Conservation (phyloP, 2,329 filamentous ascomycete genomes). For the Cladophialophora exuberans region DNA sequence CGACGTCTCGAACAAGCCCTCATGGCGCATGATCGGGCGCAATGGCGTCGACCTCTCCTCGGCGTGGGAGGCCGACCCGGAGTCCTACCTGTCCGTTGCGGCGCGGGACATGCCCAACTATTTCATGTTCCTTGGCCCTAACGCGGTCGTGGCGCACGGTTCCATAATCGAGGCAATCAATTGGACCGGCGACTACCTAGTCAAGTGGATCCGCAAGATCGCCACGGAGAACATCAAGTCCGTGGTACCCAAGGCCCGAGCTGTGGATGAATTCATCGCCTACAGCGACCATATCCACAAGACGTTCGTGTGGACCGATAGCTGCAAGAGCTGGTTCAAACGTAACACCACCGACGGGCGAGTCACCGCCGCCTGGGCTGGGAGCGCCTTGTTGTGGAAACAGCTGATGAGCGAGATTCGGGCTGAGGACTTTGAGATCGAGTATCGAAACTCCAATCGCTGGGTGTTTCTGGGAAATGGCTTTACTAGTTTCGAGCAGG, state of each 20-base stretch:
- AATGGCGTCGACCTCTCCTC: constrained; percentile 34
- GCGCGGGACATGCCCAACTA: constrained; percentile 39
- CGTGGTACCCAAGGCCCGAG: constrained; percentile 34
- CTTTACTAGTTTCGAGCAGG: constrained; percentile 41
- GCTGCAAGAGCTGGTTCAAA: constrained; percentile 28
- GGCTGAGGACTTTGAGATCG: constrained; percentile 54
- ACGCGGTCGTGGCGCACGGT: constrained; percentile 36
- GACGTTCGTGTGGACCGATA: constrained; percentile 33
- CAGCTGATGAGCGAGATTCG: constrained; percentile 31
- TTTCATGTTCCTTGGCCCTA: constrained; percentile 39
- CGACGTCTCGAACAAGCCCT: constrained; percentile 41
- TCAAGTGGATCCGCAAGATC: constrained; percentile 39
- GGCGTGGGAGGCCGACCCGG: constrained; percentile 35
- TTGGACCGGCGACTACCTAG: constrained; percentile 37
- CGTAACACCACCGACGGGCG: constrained; percentile 17
- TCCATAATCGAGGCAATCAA: constrained; percentile 32
- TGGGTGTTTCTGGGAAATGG: constrained; percentile 56
- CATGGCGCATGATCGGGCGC: constrained; percentile 40
- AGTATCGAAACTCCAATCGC: constrained; percentile 48
- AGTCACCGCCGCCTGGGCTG: constrained; percentile 24
- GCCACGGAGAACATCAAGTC: constrained; percentile 39
- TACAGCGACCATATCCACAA: constrained; percentile 41
- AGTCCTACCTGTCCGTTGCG: constrained; percentile 35
- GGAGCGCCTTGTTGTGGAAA: constrained; percentile 37
- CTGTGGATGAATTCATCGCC: constrained; percentile 37